A percentile compares a stretch with the other conserved stretches of the same genome.
These are phyloP conservation scores for Gaeumannomyces tritici DNA, from an alignment of 2,329 filamentous ascomycete genomes.

Conservation along the genomic window DNA sequence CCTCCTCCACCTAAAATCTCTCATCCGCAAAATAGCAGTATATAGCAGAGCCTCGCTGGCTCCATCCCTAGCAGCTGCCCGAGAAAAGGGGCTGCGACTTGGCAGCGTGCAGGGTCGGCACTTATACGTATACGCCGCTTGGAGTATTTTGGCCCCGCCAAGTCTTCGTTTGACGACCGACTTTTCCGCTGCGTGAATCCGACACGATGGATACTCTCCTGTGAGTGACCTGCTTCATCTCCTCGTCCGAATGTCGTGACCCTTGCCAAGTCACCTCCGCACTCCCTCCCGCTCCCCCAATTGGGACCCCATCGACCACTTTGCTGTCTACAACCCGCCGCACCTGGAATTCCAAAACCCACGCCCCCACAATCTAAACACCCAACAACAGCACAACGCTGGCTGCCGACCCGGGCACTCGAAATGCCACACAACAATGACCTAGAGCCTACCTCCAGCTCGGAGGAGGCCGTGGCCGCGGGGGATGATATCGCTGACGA, in stretches of 20 bases:
- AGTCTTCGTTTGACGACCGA: neutral
- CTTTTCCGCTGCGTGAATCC: neutral
- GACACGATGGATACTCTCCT: slow-evolving; percentile 8
- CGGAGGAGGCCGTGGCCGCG: neutral
- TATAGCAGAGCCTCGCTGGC: neutral
- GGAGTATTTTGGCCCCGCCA: neutral
- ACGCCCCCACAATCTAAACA: neutral
- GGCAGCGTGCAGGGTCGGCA: neutral
- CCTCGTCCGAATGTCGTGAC: neutral
- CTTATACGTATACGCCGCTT: neutral
- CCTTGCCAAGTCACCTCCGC: neutral
- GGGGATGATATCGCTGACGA: slow-evolving; percentile 19
- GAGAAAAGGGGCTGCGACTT: neutral
- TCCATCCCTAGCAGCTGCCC: neutral
- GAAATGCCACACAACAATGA: neutral
- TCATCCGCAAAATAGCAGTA: neutral
- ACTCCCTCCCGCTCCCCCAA: neutral
- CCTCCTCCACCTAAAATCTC: neutral
- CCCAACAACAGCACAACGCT: neutral
- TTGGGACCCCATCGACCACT: neutral
- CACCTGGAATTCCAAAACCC: neutral
- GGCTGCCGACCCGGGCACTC: neutral
- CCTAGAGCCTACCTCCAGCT: neutral
- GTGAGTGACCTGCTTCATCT: slow-evolving; percentile 2
- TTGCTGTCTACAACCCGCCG: neutral